Conservation (phyloP, 176 grass and related monocot species). For the Aegilops umbellulata region DNA sequence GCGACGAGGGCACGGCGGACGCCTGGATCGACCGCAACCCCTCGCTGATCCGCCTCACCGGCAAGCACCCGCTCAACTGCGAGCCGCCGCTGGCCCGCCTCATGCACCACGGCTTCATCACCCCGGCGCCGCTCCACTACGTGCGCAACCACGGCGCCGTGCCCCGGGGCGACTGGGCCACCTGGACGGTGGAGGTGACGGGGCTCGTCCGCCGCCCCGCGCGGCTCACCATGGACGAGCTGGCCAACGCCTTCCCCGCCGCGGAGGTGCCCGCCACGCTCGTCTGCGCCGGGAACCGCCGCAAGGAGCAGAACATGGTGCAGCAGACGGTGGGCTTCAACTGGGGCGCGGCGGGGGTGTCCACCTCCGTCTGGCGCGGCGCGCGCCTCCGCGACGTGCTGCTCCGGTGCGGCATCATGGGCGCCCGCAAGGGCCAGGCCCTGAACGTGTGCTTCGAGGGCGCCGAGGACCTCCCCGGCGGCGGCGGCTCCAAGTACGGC, state of each 20-base stretch:
- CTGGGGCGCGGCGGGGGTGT: constrained; percentile 72
- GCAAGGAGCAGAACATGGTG: constrained; percentile 97
- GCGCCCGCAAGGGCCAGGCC: constrained; percentile 14
- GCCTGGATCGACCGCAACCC: constrained; percentile 77
- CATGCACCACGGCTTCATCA: constrained; percentile 96
- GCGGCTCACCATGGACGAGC: constrained; percentile 66
- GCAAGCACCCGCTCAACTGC: constrained; percentile 89
- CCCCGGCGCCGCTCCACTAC: constrained; percentile 82
- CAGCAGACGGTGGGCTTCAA: constrained; percentile 82
- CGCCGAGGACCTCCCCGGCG: constrained; percentile 84
- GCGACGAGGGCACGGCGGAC: constrained; percentile 82
- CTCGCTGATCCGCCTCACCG: constrained; percentile 72
- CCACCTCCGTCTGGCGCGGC: constrained; percentile 83
- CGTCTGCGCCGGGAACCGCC: constrained; percentile 78
- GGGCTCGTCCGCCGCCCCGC: constrained; percentile 54
- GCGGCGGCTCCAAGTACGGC: constrained; percentile 78
- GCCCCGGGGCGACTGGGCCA: constrained; percentile 45
- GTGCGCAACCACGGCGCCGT: constrained; percentile 91
- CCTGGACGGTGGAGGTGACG: constrained; percentile 70
- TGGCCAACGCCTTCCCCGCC: constrained; percentile 37
- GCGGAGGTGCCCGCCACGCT: constrained; percentile 65
- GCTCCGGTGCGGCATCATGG: constrained; percentile 62
- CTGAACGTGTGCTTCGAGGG: constrained; percentile 91
- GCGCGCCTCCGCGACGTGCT: constrained; percentile 71
- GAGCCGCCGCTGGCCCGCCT: constrained; percentile 75